These are phyloP conservation scores for Fusarium abutilonis DNA, from an alignment of 2,329 filamentous ascomycete species.

Conservation along the genomic window DNA sequence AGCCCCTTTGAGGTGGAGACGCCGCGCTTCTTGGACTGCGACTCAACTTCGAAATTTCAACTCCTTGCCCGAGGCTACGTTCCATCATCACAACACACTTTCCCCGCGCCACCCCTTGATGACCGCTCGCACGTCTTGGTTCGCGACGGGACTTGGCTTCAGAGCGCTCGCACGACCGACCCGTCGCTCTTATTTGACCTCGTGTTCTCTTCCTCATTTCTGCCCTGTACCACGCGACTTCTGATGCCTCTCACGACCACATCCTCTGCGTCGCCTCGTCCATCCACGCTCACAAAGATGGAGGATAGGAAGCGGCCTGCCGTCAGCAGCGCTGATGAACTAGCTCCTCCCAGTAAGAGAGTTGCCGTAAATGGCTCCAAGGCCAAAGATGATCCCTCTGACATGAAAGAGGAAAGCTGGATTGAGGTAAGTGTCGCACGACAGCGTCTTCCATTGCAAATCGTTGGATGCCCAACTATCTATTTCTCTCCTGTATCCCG, in stretches of 20 bases:
- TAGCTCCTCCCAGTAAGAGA: constrained; percentile 90
- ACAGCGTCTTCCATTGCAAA: constrained; percentile 41
- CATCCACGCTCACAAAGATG: constrained; percentile 92
- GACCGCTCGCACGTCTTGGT: constrained; percentile 48
- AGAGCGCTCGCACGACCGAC: constrained; percentile 44
- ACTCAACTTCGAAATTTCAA: constrained; percentile 59
- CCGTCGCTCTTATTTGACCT: constrained; percentile 46
- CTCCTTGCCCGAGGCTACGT: constrained; percentile 51
- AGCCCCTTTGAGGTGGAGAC: constrained; percentile 50
- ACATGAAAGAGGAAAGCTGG: constrained; percentile 69
- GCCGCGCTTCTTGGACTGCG: constrained; percentile 51
- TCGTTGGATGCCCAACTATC: constrained; percentile 23
- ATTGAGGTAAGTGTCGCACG: constrained; percentile 70
- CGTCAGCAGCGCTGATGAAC: constrained; percentile 79
- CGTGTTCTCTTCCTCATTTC: constrained; percentile 59
- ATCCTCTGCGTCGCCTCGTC: constrained; percentile 74
- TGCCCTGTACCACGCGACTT: constrained; percentile 54
- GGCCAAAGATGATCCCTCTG: constrained; percentile 63
- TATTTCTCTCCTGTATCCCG: constrained; percentile 20
- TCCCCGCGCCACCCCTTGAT: constrained; percentile 50
- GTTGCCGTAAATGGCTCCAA: constrained; percentile 85
- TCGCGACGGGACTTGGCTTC: constrained; percentile 51
- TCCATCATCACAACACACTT: constrained; percentile 49
- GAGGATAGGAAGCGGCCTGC: constrained; percentile 99
- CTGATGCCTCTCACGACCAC: constrained; percentile 90